Base-by-base conservation (phyloP, 164 flowering plant genomes). In the Aristolochia contorta region DNA sequence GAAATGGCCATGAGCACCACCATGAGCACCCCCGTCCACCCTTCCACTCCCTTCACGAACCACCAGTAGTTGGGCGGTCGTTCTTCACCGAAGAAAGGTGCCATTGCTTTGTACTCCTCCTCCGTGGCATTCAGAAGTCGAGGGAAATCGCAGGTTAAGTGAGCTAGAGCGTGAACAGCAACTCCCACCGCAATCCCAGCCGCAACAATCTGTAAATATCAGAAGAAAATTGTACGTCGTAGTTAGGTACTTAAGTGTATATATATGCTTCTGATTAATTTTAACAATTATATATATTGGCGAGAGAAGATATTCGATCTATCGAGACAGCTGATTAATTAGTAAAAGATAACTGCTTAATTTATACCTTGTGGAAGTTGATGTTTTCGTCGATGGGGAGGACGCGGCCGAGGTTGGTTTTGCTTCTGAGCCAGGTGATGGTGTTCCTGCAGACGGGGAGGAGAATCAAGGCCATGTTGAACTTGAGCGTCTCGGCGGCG, bases 61-160 rank as follows among this genome's bases (percentile, higher is more conserved):
- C 79, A 76, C 91, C 91, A 82, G 60, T 87, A 87, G 74, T 77
- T 74, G 0, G 68, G 47, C 0, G 91, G 87, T 27, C 76, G 61
- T 0, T 74, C 48, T 0, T 78, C 62, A 1, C 91, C 89, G 37
- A 87, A 87, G 61, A 43, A 79, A 1, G 41, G 70, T 68, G 66
- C 52, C 83, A 87, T 74, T 14, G 84, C 82, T 59, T 74, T 79
- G 27, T 83, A 87, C 50, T 79, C 76, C 0, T 67, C 77, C 0
- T 76, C 74, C 0, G 80, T 79, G 3, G 89, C 83, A 45, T 80
- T 78, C 1, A 85, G 71, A 0, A 87, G 78, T 49, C 86, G 68
- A 0, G 95, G 95, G 60, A 87, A 87, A 69, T 87, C 95, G 41
- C 95, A 87, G 0, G 91, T 72, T 14, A 87, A 32, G 67, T 87